These are phyloP conservation scores for Kodamaea restingae DNA, from an alignment of 805 yeast species.

Conservation along the genomic window DNA sequence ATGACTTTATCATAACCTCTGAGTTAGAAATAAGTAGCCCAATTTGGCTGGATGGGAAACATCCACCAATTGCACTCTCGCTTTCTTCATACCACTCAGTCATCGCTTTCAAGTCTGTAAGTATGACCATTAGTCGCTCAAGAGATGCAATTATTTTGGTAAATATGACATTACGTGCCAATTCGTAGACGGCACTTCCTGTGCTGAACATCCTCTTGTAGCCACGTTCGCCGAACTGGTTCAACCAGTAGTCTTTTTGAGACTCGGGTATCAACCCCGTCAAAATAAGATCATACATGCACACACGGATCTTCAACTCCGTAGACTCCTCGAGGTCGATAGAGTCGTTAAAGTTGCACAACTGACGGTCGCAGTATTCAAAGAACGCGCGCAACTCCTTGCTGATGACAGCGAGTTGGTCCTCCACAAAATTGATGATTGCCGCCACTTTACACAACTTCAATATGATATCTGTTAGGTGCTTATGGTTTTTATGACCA, in stretches of 20 bases:
- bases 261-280: slow-evolving; percentile 52
- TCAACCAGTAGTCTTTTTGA: slow-evolving; percentile 56
- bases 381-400: slow-evolving; percentile 25
- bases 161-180: slow-evolving; percentile 43
- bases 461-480: slow-evolving; percentile 20
- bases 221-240: slow-evolving; percentile 66
- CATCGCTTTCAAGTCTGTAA: slow-evolving; percentile 40
- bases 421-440: slow-evolving; percentile 20
- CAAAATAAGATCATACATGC: slow-evolving; percentile 44
- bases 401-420: slow-evolving; percentile 17
- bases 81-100: slow-evolving; percentile 32
- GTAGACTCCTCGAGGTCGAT: slow-evolving; percentile 13
- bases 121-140: slow-evolving; percentile 49
- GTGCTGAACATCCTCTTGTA: slow-evolving; percentile 49
- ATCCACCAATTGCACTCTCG: slow-evolving; percentile 9
- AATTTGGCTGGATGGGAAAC: slow-evolving; percentile 7
- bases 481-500: slow-evolving; percentile 6
- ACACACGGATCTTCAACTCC: slow-evolving; percentile 13
- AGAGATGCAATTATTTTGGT: slow-evolving; percentile 50
- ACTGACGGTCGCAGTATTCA: slow-evolving; percentile 26
- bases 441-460: slow-evolving; percentile 26
- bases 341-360: slow-evolving; percentile 30
- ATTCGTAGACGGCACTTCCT: slow-evolving; percentile 50
- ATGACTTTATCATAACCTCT: slow-evolving; percentile 25
- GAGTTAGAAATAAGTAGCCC: slow-evolving; percentile 12